phyloP scores from a whole-genome alignment of 2,329 filamentous ascomycete genomes.

The Ophiostoma ips region DNA sequence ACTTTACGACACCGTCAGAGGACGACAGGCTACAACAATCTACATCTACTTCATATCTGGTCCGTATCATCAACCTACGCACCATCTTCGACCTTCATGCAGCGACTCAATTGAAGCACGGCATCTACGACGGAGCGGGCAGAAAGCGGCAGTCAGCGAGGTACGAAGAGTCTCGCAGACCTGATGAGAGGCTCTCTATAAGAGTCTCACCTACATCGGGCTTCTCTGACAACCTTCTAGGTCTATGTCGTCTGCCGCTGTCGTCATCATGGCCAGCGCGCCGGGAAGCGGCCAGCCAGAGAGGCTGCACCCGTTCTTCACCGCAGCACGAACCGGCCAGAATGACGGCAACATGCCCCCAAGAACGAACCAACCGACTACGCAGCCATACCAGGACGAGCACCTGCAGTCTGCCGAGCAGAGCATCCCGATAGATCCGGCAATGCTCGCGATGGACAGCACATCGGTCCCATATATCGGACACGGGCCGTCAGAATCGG shows the following conservation, averaged over 20 bases:
- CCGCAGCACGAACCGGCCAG: slow-evolving; percentile 16
- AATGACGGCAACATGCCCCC: background rate
- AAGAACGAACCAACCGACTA: background rate
- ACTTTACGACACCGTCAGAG: background rate
- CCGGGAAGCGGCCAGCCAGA: slow-evolving; percentile 21
- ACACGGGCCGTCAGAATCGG: background rate
- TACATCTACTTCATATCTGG: background rate
- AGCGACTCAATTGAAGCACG: background rate
- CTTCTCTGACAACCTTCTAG: background rate
- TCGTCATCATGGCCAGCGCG: slow-evolving; percentile 32
- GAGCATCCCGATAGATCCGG: background rate
- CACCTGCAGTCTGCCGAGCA: slow-evolving; percentile 4
- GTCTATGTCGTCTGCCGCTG: slow-evolving; percentile 30
- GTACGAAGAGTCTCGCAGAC: background rate
- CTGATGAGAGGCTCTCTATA: background rate
- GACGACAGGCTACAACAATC: background rate
- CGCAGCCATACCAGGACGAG: background rate
- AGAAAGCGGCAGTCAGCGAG: background rate
- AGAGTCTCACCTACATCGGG: too few species aligned
- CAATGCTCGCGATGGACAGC: background rate
- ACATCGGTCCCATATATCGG: background rate
- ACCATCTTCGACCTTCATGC: background rate
- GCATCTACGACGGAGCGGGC: background rate
- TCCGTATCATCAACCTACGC: background rate
- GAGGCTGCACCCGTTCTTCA: slow-evolving; percentile 44